Evolutionary conservation across 192 early-diverging fungal genomes (phyloP).

Genomic region (Coemansia sp.): DNA sequence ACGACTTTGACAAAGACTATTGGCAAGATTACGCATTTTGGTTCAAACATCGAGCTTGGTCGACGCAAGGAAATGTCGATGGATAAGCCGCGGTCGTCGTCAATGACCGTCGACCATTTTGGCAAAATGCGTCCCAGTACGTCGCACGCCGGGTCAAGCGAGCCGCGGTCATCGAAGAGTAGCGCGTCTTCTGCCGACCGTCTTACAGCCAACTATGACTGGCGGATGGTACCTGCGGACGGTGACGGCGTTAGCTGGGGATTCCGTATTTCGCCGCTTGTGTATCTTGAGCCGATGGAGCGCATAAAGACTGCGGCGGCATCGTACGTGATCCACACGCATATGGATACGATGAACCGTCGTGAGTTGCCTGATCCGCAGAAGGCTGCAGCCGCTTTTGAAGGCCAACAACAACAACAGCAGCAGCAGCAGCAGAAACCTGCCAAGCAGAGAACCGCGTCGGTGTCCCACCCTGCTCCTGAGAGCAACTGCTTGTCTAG

Average conservation of each 20-base stretch:
- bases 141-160: constrained; percentile 17
- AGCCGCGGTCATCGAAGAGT: constrained; percentile 26
- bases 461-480: background rate
- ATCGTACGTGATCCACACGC: constrained; percentile 39
- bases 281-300: constrained; percentile 27
- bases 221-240: constrained; percentile 28
- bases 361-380: constrained; percentile 29
- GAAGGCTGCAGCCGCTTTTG: background rate
- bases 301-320: constrained; percentile 28
- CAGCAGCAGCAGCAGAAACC: background rate
- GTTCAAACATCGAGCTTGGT: constrained; percentile 42
- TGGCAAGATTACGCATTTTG: constrained; percentile 36
- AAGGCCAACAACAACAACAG: too few relatives aligned
- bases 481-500: constrained; percentile 15
- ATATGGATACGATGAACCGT: constrained; percentile 46
- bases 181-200: constrained; percentile 16
- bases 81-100: constrained; percentile 51
- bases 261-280: constrained; percentile 44
- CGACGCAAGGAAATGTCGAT: constrained; percentile 26
- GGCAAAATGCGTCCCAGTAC: constrained; percentile 24
- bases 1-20: constrained; percentile 14
- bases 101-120: constrained; percentile 23
- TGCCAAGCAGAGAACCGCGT: background rate
- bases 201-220: constrained; percentile 26
- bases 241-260: constrained; percentile 37